A percentile compares a stretch with the other conserved stretches of the same genome.
These are phyloP conservation scores for Penicillium psychrosexuale DNA, from an alignment of 2,329 filamentous ascomycete genomes.

Conservation along the genomic window DNA sequence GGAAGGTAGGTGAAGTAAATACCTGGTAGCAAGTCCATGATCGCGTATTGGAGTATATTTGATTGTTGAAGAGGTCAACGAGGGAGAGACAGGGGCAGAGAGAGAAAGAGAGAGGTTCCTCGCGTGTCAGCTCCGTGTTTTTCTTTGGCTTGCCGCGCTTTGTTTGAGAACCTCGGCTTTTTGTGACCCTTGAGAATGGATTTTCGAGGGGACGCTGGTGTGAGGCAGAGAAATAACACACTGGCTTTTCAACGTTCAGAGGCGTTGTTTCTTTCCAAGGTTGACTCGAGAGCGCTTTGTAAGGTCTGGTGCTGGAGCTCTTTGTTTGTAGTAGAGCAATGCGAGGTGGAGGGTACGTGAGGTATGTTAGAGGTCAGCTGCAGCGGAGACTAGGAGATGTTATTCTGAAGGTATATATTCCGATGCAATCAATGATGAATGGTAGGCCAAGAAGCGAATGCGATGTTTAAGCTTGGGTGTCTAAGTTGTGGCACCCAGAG, in stretches of 20 bases:
- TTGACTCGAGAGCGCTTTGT: background rate
- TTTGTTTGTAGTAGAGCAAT: background rate
- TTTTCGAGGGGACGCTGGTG: background rate
- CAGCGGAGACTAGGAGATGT: background rate
- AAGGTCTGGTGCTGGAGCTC: background rate
- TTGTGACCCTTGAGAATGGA: background rate
- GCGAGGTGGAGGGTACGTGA: background rate
- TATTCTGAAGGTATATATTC: background rate
- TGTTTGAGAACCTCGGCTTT: background rate
- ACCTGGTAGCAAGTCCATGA: slow-evolving; percentile 24
- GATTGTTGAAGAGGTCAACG: background rate
- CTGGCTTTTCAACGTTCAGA: background rate
- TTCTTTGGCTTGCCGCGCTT: background rate
- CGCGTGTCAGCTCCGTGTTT: background rate
- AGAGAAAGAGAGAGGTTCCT: background rate
- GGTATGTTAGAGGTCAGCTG: background rate
- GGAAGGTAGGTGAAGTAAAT: background rate
- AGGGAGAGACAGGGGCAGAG: background rate
- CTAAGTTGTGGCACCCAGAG: slow-evolving; percentile 2
- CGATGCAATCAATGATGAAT: slow-evolving; percentile 1
- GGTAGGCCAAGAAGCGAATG: background rate
- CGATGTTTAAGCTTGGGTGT: background rate
- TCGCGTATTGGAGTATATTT: background rate
- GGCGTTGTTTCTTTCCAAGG: background rate
- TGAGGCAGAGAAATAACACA: background rate